Evolutionary conservation across 176 grass and related monocot species (phyloP).

Genomic region (Rhynchospora tenuis): DNA sequence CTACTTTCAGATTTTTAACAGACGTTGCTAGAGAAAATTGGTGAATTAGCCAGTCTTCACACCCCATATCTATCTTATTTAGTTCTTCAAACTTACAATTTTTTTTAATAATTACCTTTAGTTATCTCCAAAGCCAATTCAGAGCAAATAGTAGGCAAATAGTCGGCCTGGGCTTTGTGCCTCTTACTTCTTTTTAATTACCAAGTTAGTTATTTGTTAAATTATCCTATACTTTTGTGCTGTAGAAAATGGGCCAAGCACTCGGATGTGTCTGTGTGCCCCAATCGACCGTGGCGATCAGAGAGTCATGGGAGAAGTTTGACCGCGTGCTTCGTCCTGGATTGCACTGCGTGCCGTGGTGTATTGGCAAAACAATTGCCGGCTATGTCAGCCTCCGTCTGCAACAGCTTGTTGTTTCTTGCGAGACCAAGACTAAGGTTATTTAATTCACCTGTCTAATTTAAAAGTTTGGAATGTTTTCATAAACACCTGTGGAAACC

Average conservation of each 20-base stretch:
- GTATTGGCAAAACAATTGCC: conserved; percentile 45
- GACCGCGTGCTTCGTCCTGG: conserved; percentile 55
- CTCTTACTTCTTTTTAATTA: not conserved
- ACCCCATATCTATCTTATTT: not conserved
- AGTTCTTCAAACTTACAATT: not conserved
- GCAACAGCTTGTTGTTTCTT: conserved; percentile 62
- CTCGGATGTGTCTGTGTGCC: conserved; percentile 47
- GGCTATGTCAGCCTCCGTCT: conserved; percentile 62
- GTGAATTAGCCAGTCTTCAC: not conserved
- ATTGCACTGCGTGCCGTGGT: conserved; percentile 66
- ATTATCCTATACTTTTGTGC: conserved; percentile 21
- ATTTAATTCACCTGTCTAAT: not conserved
- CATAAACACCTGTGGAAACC: not conserved
- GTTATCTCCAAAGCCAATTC: too few species aligned
- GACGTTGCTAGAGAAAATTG: not conserved
- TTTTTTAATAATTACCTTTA: not conserved
- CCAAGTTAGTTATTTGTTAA: not conserved
- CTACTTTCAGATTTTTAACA: not conserved
- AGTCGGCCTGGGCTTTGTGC: not conserved
- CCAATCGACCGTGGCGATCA: conserved; percentile 68
- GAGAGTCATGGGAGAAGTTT: conserved; percentile 60
- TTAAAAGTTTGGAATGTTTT: not conserved
- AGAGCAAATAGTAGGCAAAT: not conserved
- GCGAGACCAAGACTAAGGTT: conserved; percentile 83
- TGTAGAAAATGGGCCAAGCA: conserved; percentile 44